Evolutionary conservation across 73 alveolate genomes (phyloP).

Genomic region (Uronychia setigera): DNA sequence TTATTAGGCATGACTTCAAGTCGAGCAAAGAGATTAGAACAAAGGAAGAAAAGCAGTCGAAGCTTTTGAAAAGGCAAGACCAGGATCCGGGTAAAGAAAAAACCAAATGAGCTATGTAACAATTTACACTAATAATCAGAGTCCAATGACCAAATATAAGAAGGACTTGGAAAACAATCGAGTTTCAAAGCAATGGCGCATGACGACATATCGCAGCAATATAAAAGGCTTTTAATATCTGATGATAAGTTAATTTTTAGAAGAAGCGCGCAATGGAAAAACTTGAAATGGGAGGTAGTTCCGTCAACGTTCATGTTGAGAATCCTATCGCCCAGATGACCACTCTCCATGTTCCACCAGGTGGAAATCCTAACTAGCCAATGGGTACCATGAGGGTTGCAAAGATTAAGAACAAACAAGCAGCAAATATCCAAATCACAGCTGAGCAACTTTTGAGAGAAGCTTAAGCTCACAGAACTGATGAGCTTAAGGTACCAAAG

Average conservation of each 20-base stretch:
- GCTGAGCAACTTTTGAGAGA: conserved; percentile 98
- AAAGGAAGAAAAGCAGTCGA: neutral
- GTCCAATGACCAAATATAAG: conserved; percentile 58
- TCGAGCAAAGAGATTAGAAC: neutral
- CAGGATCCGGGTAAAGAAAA: conserved; percentile 4
- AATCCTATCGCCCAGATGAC: conserved; percentile 10
- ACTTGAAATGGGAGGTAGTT: neutral
- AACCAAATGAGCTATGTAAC: neutral
- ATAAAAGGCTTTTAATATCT: conserved; percentile 32
- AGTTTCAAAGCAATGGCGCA: conserved; percentile 36
- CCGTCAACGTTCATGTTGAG: neutral
- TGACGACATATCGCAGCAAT: conserved; percentile 36
- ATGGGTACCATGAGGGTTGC: conserved; percentile 79
- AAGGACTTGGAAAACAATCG: conserved; percentile 47
- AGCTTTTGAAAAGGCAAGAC: conserved; percentile 1
- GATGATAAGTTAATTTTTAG: conserved; percentile 15
- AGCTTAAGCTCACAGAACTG: conserved; percentile 94
- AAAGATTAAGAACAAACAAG: conserved; percentile 88
- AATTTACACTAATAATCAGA: conserved; percentile 8
- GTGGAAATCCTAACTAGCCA: conserved; percentile 5
- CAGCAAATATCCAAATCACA: conserved; percentile 96
- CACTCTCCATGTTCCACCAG: neutral
- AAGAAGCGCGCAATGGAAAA: neutral
- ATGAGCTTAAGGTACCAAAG: conserved; percentile 85
- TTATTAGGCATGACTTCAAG: too few species aligned